phyloP scores from a whole-genome alignment of 108 stramenopile species.

The Seminavis robusta region DNA sequence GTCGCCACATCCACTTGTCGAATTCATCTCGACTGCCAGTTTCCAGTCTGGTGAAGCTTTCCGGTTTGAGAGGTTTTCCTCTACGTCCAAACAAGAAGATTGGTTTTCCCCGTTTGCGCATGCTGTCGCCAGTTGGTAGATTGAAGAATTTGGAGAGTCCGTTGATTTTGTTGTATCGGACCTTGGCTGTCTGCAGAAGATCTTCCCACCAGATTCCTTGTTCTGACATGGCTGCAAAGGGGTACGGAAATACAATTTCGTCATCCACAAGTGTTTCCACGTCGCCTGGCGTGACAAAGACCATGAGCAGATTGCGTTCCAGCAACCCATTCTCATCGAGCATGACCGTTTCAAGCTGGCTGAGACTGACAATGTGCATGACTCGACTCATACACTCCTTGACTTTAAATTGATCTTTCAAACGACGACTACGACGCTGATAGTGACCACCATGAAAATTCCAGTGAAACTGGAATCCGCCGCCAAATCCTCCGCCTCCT shows the following conservation, averaged over 20 bases:
- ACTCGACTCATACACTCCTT: conserved; percentile 51
- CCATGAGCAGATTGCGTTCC: conserved; percentile 55
- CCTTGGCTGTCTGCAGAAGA: conserved; percentile 51
- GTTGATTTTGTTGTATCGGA: conserved; percentile 52
- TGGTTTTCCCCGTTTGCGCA: conserved; percentile 16
- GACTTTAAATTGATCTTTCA: conserved; percentile 58
- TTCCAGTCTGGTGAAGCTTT: neutral
- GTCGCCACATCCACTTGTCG: conserved; percentile 53
- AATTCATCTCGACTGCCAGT: conserved; percentile 28
- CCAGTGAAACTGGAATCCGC: conserved; percentile 16
- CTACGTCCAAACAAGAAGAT: conserved; percentile 52
- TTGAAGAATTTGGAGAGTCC: conserved; percentile 42
- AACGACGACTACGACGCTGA: neutral
- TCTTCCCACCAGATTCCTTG: conserved; percentile 77
- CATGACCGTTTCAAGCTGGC: conserved; percentile 61
- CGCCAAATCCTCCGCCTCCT: conserved; percentile 6
- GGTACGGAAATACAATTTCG: conserved; percentile 63
- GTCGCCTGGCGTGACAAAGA: conserved; percentile 32
- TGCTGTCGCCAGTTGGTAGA: conserved; percentile 32
- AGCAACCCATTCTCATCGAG: conserved; percentile 36
- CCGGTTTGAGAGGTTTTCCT: conserved; percentile 24
- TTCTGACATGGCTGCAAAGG: conserved; percentile 54
- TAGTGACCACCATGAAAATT: conserved; percentile 11
- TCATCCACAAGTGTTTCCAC: conserved; percentile 47
- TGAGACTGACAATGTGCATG: conserved; percentile 54